These are phyloP conservation scores for Penicillium desertorum DNA, from an alignment of 495 filamentous ascomycete genomes.

Conservation along the genomic window DNA sequence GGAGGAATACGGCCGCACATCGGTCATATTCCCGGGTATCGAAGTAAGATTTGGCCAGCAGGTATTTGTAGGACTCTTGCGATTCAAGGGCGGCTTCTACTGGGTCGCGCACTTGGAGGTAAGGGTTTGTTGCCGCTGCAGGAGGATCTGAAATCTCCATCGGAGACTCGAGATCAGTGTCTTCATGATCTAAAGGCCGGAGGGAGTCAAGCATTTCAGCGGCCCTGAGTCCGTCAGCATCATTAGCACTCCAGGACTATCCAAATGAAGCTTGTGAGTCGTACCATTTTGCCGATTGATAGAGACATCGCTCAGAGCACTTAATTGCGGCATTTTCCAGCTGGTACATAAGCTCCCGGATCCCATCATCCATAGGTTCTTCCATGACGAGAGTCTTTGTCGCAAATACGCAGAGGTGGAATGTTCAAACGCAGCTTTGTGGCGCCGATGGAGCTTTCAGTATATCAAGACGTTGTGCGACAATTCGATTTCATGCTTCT, in stretches of 20 bases:
- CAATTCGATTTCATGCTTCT: not conserved
- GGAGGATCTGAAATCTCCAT: constrained; percentile 51
- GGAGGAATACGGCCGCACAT: constrained; percentile 86
- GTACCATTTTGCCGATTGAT: constrained; percentile 97
- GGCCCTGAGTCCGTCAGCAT: constrained; percentile 59
- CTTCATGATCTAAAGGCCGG: constrained; percentile 46
- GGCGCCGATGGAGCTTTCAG: too few relatives aligned
- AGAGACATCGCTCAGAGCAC: constrained; percentile 92
- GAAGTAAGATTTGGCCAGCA: constrained; percentile 92
- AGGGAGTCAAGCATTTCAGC: constrained; percentile 91
- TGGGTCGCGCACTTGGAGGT: constrained; percentile 53
- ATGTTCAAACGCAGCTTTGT: not conserved
- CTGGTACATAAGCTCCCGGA: constrained; percentile 56
- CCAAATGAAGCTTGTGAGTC: not conserved
- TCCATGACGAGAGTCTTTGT: constrained; percentile 33
- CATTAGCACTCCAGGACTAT: not conserved
- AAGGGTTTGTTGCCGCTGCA: constrained; percentile 40
- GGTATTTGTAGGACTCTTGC: constrained; percentile 75
- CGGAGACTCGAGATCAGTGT: constrained; percentile 58
- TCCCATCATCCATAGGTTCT: constrained; percentile 38
- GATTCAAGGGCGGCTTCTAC: constrained; percentile 76
- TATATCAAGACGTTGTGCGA: not conserved
- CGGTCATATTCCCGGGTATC: constrained; percentile 95
- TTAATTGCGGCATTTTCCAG: constrained; percentile 83
- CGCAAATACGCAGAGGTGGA: not conserved